Conservation (phyloP, 2,329 filamentous ascomycete genomes). For the Alternaria dauci region DNA sequence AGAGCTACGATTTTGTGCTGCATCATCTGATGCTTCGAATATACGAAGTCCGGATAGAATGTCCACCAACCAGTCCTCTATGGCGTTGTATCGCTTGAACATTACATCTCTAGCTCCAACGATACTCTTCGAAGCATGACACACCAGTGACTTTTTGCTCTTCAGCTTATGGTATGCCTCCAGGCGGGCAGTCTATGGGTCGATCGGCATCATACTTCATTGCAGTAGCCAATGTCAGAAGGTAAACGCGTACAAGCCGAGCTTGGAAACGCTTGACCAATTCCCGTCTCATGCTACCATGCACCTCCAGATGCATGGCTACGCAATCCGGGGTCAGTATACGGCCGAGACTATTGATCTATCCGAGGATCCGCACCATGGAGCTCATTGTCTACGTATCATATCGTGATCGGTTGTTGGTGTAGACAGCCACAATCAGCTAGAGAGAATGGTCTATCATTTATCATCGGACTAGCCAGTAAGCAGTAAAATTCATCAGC, state of each 20-base stretch:
- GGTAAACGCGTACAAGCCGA: neutral
- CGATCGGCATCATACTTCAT: neutral
- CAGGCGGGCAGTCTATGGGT: neutral
- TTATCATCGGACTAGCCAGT: neutral
- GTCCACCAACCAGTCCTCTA: neutral
- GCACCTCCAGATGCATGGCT: neutral
- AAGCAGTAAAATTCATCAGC: neutral
- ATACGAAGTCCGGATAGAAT: neutral
- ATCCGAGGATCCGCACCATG: neutral
- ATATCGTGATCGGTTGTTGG: neutral
- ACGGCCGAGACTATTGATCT: neutral
- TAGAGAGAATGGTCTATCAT: neutral
- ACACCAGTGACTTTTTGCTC: neutral
- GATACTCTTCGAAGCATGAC: neutral
- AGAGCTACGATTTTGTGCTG: neutral
- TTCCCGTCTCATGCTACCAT: neutral
- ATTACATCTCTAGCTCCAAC: neutral
- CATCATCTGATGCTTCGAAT: neutral
- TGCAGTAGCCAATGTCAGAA: neutral
- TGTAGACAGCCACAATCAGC: neutral
- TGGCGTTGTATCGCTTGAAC: neutral
- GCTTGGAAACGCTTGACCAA: neutral
- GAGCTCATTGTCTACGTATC: neutral
- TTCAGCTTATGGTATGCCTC: too few species aligned
- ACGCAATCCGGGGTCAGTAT: neutral